Percentiles rank a stretch among this genome's conserved stretches.
phyloP scores from a whole-genome alignment of 495 filamentous ascomycete genomes.

The Friedmanniomyces endolithicus region DNA sequence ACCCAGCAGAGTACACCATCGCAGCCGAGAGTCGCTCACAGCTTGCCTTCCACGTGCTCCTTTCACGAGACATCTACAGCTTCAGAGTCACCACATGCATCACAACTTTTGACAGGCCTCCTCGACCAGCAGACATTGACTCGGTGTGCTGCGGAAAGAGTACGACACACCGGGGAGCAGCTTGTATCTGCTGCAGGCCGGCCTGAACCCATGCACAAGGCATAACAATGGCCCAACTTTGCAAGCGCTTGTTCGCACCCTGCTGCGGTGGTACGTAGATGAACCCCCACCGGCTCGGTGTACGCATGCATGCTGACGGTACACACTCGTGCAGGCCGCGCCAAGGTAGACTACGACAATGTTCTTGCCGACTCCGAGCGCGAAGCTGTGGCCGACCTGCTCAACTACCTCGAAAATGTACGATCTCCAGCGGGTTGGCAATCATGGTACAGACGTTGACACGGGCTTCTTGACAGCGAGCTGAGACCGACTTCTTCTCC shows the following conservation, averaged over 20 bases:
- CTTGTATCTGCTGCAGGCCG: not conserved
- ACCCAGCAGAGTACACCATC: not conserved
- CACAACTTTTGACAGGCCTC: not conserved
- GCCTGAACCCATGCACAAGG: not conserved
- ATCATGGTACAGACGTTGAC: constrained; percentile 3
- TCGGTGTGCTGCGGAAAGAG: not conserved
- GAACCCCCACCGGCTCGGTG: not conserved
- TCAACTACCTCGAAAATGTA: constrained; percentile 94
- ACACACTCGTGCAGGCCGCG: constrained; percentile 45
- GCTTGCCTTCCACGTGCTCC: not conserved
- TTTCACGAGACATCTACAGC: not conserved
- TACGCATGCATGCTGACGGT: not conserved
- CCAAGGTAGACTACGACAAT: constrained; percentile 91
- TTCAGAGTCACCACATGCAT: not conserved
- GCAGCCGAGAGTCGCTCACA: not conserved
- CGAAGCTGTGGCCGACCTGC: constrained; percentile 89
- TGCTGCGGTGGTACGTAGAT: constrained; percentile 13
- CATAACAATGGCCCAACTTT: not conserved
- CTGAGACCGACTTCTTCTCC: constrained; percentile 94
- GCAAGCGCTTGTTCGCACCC: not conserved
- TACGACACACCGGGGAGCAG: not conserved
- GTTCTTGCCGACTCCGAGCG: constrained; percentile 92
- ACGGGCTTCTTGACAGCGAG: constrained; percentile 45
- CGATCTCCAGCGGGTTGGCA: not conserved
- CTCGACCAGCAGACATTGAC: not conserved